Evolutionary conservation across 2,329 filamentous ascomycete genomes (phyloP).

Genomic region (Niveomyces coronatus): DNA sequence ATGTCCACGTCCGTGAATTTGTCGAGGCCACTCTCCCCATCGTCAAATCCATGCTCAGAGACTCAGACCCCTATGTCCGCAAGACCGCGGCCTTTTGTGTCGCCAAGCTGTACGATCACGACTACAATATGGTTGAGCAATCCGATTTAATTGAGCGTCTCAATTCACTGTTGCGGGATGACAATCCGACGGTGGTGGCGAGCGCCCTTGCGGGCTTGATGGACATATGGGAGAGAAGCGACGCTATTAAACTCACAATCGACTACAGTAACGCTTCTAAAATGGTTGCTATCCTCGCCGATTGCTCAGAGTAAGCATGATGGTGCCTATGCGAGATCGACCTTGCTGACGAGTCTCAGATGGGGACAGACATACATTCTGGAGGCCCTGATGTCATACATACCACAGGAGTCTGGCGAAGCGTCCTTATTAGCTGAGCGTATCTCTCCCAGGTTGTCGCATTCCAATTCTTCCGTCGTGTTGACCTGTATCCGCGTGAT

Average conservation of each 20-base stretch:
- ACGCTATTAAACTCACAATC: constrained; percentile 95
- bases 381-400: constrained; percentile 94
- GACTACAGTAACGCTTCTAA: constrained; percentile 97
- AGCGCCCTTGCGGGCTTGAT: constrained; percentile 84
- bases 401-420: constrained; percentile 83
- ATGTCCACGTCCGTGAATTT: constrained; percentile 92
- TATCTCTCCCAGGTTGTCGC: constrained; percentile 88
- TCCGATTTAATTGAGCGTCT: constrained; percentile 88
- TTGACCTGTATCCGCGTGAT: constrained; percentile 94
- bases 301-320: constrained; percentile 80
- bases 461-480: constrained; percentile 94
- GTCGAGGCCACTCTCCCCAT: constrained; percentile 82
- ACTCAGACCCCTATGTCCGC: constrained; percentile 88
- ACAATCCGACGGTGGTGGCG: constrained; percentile 95
- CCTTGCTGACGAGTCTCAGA: constrained; percentile 34
- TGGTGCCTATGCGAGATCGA: not conserved
- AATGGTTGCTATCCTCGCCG: constrained; percentile 89
- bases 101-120: constrained; percentile 95
- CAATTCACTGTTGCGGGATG: constrained; percentile 82
- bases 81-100: constrained; percentile 96
- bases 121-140: constrained; percentile 76
- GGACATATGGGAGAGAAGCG: constrained; percentile 97
- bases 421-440: constrained; percentile 84
- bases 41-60: constrained; percentile 72
- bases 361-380: constrained; percentile 99